Evolutionary conservation across 192 early-diverging fungal genomes (phyloP), one percentile per base, ranked within the genome.

Genomic region (Gaertneriomyces semiglobifer): DNA sequence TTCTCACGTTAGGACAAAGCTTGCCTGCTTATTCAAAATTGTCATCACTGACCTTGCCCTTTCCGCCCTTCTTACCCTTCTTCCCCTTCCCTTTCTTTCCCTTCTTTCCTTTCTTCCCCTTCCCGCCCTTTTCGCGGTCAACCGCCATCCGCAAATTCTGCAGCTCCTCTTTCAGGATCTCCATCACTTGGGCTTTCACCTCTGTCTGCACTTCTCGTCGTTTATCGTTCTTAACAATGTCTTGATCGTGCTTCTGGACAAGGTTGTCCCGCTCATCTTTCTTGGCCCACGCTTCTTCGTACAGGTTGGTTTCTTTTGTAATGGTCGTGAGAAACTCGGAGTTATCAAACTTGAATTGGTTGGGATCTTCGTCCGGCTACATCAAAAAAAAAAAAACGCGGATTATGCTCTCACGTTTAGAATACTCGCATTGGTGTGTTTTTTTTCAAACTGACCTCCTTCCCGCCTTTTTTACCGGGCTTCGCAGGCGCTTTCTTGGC

Each of bases 201-300:
- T 85, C 84, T 12, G 78, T 63, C 64, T 86, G 83, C 10, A 83
- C 85, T 69, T 86, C 85, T 47, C 69, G 62, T 33, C 85, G 68
- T 47, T 86, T 86, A 18, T 80, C 77, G 38, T 53, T 69, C 61
- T 86, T 86, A 50, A 86, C 80, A 55, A 86, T 86, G 50, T 86
- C 85, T 57, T 78, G 79, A 57, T 86, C 85, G 68, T 85, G 83
- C 68, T 78, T 84, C 65, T 86, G 85, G 8, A 79, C 79, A 63
- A 86, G 85, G 62, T 86, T 86, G 11, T 85, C 79, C 5, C 67
- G 40, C 53, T 86, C 85, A 58, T 86, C 82, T 61, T 85, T 86
- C 25, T 61, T 58, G 16, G 54, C 63, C 85, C 85, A 86, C n/a
- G 83, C 71, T 7, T 59, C 47, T 9, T 12, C 61, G 53, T 75